Evolutionary conservation across 139 green algal species (phyloP), one percentile per base, ranked within the genome.

Genomic region (Closterium sp.): DNA sequence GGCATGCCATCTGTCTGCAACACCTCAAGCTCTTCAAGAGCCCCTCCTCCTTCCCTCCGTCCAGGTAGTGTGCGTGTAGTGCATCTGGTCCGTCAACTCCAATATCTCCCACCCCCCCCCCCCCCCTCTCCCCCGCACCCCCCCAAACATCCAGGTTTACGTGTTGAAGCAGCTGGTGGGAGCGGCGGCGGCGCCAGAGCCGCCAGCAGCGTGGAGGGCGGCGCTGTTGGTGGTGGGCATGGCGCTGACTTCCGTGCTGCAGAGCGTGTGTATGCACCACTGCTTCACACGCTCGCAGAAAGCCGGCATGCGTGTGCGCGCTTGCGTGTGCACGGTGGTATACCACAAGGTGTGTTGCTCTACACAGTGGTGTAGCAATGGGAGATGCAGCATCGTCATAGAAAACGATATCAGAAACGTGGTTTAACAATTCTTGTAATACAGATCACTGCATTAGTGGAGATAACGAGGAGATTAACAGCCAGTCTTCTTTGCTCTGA

Each of bases 231-330:
- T 92, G 33, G 16, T 87, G 23, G 90, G 34, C 84, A 92, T 92
- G 90, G 19, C 36, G 7, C 1, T 84, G 7, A 91, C 90, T 4
- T 90, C 84, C 21, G 28, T 69, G 33, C 19, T 88, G 19, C 90
- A 92, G 90, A 90, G 84, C 34, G 35, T 92, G 31, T 84, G 85
- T 5, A 87, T 91, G 84, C 90, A 92, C 84, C 90, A 92, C 34
- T 92, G 90, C 84, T 92, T 92, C 90, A 92, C 55, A 19, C 33
- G 38, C 55, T 86, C 85, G 0, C 90, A 92, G 31, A 92, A 83
- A 4, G 84, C 90, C 5, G 90, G 55, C 85, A 87, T 92, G 55
- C 91, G 90, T 30, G 32, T 90, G 19, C 90, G 90, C 1, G 23
- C 90, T 10, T 23, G n/a, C 3, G 90, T 92, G 31, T 90, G 90